phyloP scores from a whole-genome alignment of 2,329 filamentous ascomycete species.

The Lecanicillium sp. region DNA sequence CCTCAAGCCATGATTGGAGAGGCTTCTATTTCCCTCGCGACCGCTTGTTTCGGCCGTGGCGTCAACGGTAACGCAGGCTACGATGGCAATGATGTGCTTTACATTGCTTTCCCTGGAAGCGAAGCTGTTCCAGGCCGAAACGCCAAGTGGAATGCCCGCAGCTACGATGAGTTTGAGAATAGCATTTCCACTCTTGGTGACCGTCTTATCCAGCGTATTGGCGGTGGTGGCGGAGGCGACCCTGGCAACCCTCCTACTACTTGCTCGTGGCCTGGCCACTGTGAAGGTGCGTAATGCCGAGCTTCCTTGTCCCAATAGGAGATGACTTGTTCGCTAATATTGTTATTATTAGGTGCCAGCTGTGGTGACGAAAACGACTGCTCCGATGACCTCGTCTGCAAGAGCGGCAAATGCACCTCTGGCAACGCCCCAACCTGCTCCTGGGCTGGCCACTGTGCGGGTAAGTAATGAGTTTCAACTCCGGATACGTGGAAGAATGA shows the following conservation, averaged over 20 bases:
- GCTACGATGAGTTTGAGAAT: slow-evolving; percentile 40
- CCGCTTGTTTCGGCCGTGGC: slow-evolving; percentile 43
- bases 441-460: slow-evolving; percentile 13
- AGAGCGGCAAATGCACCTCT: slow-evolving; percentile 13
- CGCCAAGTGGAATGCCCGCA: slow-evolving; percentile 46
- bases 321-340: not conserved
- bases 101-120: slow-evolving; percentile 49
- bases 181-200: slow-evolving; percentile 45
- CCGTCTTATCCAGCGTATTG: slow-evolving; percentile 32
- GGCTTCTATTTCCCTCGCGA: slow-evolving; percentile 47
- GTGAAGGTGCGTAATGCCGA: slow-evolving; percentile 8
- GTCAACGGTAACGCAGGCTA: slow-evolving; percentile 50
- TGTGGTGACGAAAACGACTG: slow-evolving; percentile 16
- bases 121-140: slow-evolving; percentile 47
- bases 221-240: too few relatives aligned
- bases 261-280: slow-evolving; percentile 14
- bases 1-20: slow-evolving; percentile 41
- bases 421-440: slow-evolving; percentile 11
- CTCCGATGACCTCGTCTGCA: slow-evolving; percentile 15
- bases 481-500: too few relatives aligned
- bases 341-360: slow-evolving; percentile 12
- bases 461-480: slow-evolving; percentile 4
- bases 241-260: not conserved
- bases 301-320: not conserved
- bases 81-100: slow-evolving; percentile 49